Base-by-base conservation (phyloP, 257 asterid species). In the Rhazya stricta region DNA sequence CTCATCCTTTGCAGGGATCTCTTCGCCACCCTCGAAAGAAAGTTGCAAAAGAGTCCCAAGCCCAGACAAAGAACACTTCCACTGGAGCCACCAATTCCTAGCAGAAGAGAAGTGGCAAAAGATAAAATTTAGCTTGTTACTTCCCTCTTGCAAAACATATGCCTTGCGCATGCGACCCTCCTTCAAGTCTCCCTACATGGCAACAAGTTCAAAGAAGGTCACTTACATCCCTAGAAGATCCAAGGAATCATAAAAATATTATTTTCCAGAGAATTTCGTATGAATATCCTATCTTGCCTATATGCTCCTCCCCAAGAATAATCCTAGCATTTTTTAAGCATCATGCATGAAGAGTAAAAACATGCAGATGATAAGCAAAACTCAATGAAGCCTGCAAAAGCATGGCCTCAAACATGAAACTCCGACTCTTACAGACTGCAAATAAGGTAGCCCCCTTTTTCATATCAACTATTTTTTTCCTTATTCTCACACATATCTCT, bases 151-250 rank as follows among this genome's bases (percentile, higher is more conserved):
- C 96, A 97, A 25, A 93, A 89, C 84, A 93, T 85, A 3, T n/a
- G 98, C 97, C 68, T n/a, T 93, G 98, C 0, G 97, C 96, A 93
- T 89, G 0, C 97, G 92, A 4, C 98, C 98, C 98, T 9, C 97
- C 98, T 80, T 93, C 98, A 9, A 93, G 96, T 79, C 97, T 83
- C 62, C 98, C 98, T n/a, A 72, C 93, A 86, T 3, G 98, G 98
- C 34, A 93, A 82, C 77, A 93, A 77, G 89, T 93, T 93, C 86
- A 91, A 79, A 19, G 98, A 91, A 46, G 98, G 98, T 93, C 74
- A 91, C 98, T 46, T 91, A 93, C 98, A 93, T 91, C 54, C 97
- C 98, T 93, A n/a, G 83, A 67, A 23, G 30, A 74, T n/a, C 39
- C 65, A 78, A 19, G 50, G 23, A 36, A 60, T 63, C 57, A 34